phyloP scores from a whole-genome alignment of 306 rosid species.

The Pyrus communis region DNA sequence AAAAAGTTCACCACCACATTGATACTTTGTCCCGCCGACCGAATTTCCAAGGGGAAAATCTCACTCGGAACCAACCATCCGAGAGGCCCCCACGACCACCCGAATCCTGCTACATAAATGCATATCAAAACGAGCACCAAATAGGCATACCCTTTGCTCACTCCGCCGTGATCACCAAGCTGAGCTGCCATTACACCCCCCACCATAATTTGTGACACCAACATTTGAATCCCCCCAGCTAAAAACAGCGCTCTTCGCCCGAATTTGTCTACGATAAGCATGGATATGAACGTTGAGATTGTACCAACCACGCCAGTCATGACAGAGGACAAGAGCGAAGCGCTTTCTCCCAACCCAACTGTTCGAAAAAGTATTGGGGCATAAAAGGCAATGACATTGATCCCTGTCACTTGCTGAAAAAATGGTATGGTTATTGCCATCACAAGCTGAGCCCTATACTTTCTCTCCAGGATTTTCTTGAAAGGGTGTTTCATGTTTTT shows the following conservation, averaged over 20 bases:
- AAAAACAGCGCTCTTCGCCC: slow-evolving; percentile 52
- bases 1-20: slow-evolving; percentile 44
- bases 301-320: slow-evolving; percentile 40
- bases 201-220: slow-evolving; percentile 36
- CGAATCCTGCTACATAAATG: slow-evolving; percentile 55
- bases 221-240: slow-evolving; percentile 58
- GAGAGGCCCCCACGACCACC: slow-evolving; percentile 71
- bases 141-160: slow-evolving; percentile 37
- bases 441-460: slow-evolving; percentile 56
- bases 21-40: slow-evolving; percentile 56
- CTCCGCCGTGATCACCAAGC: slow-evolving; percentile 50
- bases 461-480: slow-evolving; percentile 32
- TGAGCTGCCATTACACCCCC: slow-evolving; percentile 43
- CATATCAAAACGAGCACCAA: slow-evolving; percentile 40
- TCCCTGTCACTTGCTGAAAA: slow-evolving; percentile 66
- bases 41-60: slow-evolving; percentile 51
- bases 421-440: slow-evolving; percentile 61
- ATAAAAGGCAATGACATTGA: slow-evolving; percentile 55
- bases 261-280: slow-evolving; percentile 57
- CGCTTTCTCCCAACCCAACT: slow-evolving; percentile 55
- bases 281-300: slow-evolving; percentile 43
- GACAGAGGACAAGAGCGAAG: slow-evolving; percentile 41
- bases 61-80: slow-evolving; percentile 66
- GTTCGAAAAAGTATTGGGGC: slow-evolving; percentile 48
- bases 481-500: slow-evolving; percentile 42